Base-by-base conservation (phyloP, 2,329 filamentous ascomycete species). In the Nothophaeocryptopus gaeumannii region DNA sequence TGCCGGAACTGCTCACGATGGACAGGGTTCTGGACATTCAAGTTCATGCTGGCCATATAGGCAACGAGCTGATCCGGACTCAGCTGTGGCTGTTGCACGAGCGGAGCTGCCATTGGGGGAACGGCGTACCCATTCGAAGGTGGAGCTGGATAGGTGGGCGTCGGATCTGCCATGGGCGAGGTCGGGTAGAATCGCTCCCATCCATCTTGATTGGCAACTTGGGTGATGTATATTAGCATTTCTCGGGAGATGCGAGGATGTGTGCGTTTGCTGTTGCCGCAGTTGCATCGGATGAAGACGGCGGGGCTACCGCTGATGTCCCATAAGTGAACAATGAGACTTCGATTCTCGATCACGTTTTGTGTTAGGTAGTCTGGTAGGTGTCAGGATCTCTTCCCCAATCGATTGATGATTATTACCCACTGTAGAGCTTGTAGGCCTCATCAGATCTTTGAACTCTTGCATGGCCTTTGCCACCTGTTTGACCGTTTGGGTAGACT, bases 281-380 rank as follows among this genome's bases (percentile, higher is more conserved):
- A 63, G 37, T 64, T 64, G 51, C 62, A 61, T n/a, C 37, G 39
- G 7, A 58, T 32, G 13, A 62, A 56, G 4, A 40, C 39, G 2
- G 60, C 42, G 35, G 42, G 45, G 5, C 38, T 30, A 8, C 37
- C 42, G 37, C 56, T 60, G 39, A 55, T 64, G 39, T 66, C 62
- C 54, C 58, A 66, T 8, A 66, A 51, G 37, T 66, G 62, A 3
- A 65, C 58, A 15, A 47, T 50, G 7, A 66, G 47, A 11, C 39
- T 26, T 15, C 54, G 47, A 15, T 45, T 48, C 16, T 64, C 60
- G 34, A 64, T 47, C 12, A 45, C 15, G 32, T 55, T 59, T 33
- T 50, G 36, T 3, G 56, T 57, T n/a, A 66, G 52, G 32, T 61
- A 64, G 36, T 52, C 63, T 66, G 51, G 30, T 36, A 39, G n/a